Conservation (phyloP, 1,284 basidiomycete genomes). For the Pseudozyma hubeiensis region DNA sequence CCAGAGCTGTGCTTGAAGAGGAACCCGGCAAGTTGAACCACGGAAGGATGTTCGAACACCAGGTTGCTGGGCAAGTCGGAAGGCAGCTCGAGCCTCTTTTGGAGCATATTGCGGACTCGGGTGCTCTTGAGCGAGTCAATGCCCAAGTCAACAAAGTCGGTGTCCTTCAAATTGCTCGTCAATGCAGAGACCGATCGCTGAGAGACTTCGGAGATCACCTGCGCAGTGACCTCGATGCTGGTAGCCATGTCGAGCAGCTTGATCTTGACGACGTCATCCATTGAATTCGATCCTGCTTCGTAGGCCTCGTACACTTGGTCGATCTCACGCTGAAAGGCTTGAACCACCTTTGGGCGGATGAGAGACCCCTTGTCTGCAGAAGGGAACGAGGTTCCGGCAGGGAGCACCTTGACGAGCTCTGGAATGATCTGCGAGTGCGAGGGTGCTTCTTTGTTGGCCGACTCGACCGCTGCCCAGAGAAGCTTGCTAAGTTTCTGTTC, state of each 20-base stretch:
- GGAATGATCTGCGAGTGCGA: slow-evolving; percentile 31
- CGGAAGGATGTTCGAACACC: slow-evolving; percentile 71
- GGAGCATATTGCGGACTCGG: slow-evolving; percentile 70
- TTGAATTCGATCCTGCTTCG: slow-evolving; percentile 3
- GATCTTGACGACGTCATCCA: not conserved
- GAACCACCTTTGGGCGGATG: slow-evolving; percentile 10
- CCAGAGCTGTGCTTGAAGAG: slow-evolving; percentile 11
- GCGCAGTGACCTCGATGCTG: not conserved
- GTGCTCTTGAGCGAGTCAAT: slow-evolving; percentile 75
- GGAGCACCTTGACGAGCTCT: slow-evolving; percentile 29
- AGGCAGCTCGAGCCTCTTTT: slow-evolving; percentile 2
- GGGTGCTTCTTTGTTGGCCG: slow-evolving; percentile 20
- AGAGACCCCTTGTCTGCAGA: slow-evolving; percentile 32
- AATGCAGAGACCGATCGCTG: slow-evolving; percentile 13
- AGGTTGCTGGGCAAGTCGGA: slow-evolving; percentile 64
- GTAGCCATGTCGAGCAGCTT: not conserved
- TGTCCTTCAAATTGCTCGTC: slow-evolving; percentile 36
- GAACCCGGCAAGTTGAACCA: slow-evolving; percentile 66
- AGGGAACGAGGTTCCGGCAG: slow-evolving; percentile 7
- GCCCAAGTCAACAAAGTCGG: slow-evolving; percentile 71
- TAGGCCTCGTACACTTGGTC: slow-evolving; percentile 22
- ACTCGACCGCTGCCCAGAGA: slow-evolving; percentile 15
- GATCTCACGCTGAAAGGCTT: slow-evolving; percentile 21
- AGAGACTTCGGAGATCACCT: slow-evolving; percentile 32
- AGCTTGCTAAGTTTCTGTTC: slow-evolving; percentile 12